Evolutionary conservation across 176 grass and related monocot species (phyloP).

Genomic region (Eleusine indica): DNA sequence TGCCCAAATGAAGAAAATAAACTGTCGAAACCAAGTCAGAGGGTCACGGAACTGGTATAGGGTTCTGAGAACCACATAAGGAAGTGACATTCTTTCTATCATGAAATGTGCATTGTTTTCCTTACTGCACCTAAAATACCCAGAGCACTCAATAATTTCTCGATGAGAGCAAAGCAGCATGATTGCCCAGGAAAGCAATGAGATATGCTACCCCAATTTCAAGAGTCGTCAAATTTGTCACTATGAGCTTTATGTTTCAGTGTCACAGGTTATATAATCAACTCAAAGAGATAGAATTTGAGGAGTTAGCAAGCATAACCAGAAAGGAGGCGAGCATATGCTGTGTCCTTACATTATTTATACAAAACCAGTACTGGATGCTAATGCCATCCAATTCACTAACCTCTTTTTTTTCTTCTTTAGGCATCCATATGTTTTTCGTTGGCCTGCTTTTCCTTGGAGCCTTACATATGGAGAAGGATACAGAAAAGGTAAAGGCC

Average conservation of each 20-base stretch:
- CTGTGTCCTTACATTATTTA: conserved; percentile 26
- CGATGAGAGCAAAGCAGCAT: conserved; percentile 20
- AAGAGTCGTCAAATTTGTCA: conserved; percentile 35
- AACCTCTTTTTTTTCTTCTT: conserved; percentile 36
- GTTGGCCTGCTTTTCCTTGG: neutral
- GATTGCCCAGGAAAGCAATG: conserved; percentile 39
- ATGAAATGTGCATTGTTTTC: conserved; percentile 3
- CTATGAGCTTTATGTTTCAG: conserved; percentile 40
- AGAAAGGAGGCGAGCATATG: conserved; percentile 38
- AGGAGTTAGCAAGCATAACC: conserved; percentile 60
- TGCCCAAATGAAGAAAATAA: conserved; percentile 32
- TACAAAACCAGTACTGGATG: conserved; percentile 35
- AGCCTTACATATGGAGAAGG: neutral
- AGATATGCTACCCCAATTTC: conserved; percentile 32
- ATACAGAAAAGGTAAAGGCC: conserved; percentile 15
- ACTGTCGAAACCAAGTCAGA: conserved; percentile 34
- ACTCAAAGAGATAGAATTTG: conserved; percentile 38
- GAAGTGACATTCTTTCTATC: neutral
- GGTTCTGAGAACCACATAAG: neutral
- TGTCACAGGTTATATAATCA: conserved; percentile 29
- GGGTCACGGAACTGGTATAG: neutral
- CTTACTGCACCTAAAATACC: neutral
- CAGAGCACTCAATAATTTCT: conserved; percentile 42
- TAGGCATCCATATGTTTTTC: neutral
- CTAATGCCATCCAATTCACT: conserved; percentile 59